phyloP scores from a whole-genome alignment of 2,329 filamentous ascomycete species.

The Botryosphaeria dothidea region DNA sequence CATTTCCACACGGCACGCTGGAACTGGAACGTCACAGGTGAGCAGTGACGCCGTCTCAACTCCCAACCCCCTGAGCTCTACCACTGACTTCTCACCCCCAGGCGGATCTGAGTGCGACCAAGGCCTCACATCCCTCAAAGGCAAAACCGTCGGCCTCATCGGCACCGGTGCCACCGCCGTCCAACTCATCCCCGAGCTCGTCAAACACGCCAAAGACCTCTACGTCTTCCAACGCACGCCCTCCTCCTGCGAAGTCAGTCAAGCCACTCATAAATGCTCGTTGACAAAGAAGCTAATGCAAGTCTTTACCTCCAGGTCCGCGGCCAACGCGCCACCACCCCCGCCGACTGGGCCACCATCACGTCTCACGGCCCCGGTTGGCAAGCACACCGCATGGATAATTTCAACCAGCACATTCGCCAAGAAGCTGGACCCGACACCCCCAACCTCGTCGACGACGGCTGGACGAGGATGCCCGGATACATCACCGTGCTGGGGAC shows the following conservation, averaged over 20 bases:
- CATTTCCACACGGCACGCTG: conserved; percentile 33
- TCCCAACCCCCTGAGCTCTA: too few relatives aligned
- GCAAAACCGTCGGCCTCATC: conserved; percentile 28
- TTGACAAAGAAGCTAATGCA: too few relatives aligned
- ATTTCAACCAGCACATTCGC: conserved; percentile 43
- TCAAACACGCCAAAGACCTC: conserved; percentile 25
- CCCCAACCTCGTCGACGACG: conserved; percentile 51
- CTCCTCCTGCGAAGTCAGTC: conserved; percentile 37
- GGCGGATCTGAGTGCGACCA: conserved; percentile 37
- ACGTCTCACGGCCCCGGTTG: conserved; percentile 44
- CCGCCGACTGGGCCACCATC: conserved; percentile 41
- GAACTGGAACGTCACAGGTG: conserved; percentile 24
- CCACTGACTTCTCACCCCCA: too few relatives aligned
- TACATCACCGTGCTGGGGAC: conserved; percentile 43
- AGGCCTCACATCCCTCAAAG: conserved; percentile 22
- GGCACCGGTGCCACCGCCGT: conserved; percentile 31
- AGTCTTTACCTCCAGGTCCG: too few relatives aligned
- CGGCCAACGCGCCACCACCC: conserved; percentile 43
- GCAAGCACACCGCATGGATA: conserved; percentile 50
- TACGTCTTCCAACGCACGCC: conserved; percentile 32
- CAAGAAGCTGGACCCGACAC: conserved; percentile 30
- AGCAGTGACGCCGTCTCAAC: too few relatives aligned
- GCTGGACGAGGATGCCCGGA: conserved; percentile 28
- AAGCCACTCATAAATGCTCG: too few relatives aligned
- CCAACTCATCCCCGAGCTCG: conserved; percentile 30